Conservation (phyloP, 805 yeast genomes). For the Teunomyces gatunensis region DNA sequence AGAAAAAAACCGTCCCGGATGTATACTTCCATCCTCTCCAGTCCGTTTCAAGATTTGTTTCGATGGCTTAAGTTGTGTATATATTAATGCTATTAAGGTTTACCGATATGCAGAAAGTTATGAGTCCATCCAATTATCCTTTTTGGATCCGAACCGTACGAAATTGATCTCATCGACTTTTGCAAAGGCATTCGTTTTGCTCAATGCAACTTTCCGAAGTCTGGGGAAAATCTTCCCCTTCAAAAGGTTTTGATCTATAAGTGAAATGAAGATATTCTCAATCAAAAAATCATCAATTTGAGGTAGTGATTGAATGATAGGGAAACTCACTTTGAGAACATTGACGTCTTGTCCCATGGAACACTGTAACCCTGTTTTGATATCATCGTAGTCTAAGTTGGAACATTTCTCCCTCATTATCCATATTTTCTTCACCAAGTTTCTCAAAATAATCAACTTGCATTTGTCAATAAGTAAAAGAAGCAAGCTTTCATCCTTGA, state of each 20-base stretch:
- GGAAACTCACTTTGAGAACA: slow-evolving; percentile 3
- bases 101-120: neutral
- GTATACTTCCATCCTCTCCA: too few species aligned
- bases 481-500: slow-evolving; percentile 36
- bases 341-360: slow-evolving; percentile 8
- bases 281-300: slow-evolving; percentile 38
- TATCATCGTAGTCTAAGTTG: slow-evolving; percentile 27
- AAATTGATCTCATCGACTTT: slow-evolving; percentile 17
- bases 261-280: slow-evolving; percentile 48
- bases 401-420: slow-evolving; percentile 18
- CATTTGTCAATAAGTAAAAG: slow-evolving; percentile 47
- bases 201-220: slow-evolving; percentile 37
- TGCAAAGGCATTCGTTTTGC: slow-evolving; percentile 46
- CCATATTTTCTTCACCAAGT: slow-evolving; percentile 39
- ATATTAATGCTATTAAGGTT: too few species aligned
- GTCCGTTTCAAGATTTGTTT: too few species aligned
- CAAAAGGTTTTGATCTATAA: slow-evolving; percentile 53
- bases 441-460: slow-evolving; percentile 45
- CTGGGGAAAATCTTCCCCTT: slow-evolving; percentile 51
- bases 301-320: slow-evolving; percentile 3
- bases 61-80: too few species aligned
- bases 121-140: slow-evolving; percentile 14
- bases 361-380: slow-evolving; percentile 19
- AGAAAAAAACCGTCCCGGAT: too few species aligned
- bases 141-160: slow-evolving; percentile 9